A percentile compares a stretch with the other conserved stretches of the same genome.
These are phyloP conservation scores for Blastobotrys petasosporus DNA, from an alignment of 1,139 yeast genomes.

Conservation along the genomic window DNA sequence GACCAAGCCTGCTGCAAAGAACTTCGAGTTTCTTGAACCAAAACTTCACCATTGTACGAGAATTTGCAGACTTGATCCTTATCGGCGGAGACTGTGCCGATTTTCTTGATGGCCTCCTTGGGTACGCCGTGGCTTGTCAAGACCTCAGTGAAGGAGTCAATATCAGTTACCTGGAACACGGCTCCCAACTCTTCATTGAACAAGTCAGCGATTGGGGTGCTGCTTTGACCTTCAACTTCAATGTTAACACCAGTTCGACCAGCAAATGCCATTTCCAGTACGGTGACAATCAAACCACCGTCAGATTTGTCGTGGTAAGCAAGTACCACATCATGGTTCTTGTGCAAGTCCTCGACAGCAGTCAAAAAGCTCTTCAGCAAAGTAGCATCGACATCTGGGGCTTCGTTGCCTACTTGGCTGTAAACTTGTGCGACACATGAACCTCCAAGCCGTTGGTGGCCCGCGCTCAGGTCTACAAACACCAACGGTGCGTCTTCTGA, in stretches of 20 bases:
- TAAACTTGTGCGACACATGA: slow-evolving; percentile 94
- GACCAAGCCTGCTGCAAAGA: slow-evolving; percentile 81
- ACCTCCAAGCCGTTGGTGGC: slow-evolving; percentile 64
- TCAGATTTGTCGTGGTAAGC: slow-evolving; percentile 97
- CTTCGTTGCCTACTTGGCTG: slow-evolving; percentile 72
- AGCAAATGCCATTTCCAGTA: slow-evolving; percentile 95
- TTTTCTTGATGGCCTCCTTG: slow-evolving; percentile 47
- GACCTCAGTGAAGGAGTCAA: slow-evolving; percentile 48
- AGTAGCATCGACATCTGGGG: slow-evolving; percentile 72
- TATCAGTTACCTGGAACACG: slow-evolving; percentile 78
- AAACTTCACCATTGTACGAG: slow-evolving; percentile 41
- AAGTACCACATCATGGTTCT: slow-evolving; percentile 50
- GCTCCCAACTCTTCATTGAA: slow-evolving; percentile 96
- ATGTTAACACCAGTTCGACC: slow-evolving; percentile 77
- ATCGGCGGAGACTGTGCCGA: slow-evolving; percentile 58
- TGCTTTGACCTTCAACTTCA: slow-evolving; percentile 23
- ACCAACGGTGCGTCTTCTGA: slow-evolving; percentile 54
- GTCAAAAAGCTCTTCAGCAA: slow-evolving; percentile 64
- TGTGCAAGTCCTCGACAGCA: slow-evolving; percentile 66
- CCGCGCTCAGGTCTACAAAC: slow-evolving; percentile 71
- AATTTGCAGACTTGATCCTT: slow-evolving; percentile 51
- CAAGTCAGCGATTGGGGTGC: slow-evolving; percentile 35
- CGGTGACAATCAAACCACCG: slow-evolving; percentile 87
- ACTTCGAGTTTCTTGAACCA: slow-evolving; percentile 56
- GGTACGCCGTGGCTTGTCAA: slow-evolving; percentile 56